phyloP scores from a whole-genome alignment of 257 asterid genomes.

The Plantago major region DNA sequence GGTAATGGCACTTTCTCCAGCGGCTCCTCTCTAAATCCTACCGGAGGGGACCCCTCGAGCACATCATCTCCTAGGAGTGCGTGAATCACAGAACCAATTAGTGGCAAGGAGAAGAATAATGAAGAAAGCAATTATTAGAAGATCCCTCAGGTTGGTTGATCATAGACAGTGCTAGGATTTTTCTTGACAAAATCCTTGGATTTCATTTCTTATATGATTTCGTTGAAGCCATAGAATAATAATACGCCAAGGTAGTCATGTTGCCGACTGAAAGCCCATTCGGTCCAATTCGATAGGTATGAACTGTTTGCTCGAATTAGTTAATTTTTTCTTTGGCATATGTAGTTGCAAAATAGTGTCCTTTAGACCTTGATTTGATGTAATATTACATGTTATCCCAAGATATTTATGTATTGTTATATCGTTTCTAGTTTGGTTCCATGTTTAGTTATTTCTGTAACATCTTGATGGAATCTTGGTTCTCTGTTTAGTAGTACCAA shows the following conservation, averaged over 20 bases:
- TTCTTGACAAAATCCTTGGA: constrained; percentile 5
- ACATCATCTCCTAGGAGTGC: constrained; percentile 52
- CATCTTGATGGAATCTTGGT: too few relatives aligned
- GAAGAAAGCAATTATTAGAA: constrained; percentile 2
- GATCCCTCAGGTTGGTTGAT: constrained; percentile 16
- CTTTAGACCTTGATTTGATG: neutral
- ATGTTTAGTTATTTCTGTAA: neutral
- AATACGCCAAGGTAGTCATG: constrained; percentile 17
- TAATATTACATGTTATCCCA: neutral
- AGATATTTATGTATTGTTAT: neutral
- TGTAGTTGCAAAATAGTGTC: constrained; percentile 4
- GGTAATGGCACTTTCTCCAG: constrained; percentile 36
- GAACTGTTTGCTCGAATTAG: constrained; percentile 7
- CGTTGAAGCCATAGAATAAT: constrained; percentile 21
- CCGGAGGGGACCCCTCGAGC: constrained; percentile 36
- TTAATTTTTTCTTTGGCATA: constrained; percentile 6
- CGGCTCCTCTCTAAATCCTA: constrained; percentile 31
- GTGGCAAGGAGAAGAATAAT: constrained; percentile 21
- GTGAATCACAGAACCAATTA: constrained; percentile 25
- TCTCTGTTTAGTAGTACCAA: too few relatives aligned
- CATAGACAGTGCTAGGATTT: neutral
- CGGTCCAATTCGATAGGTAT: constrained; percentile 8
- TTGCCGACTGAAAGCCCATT: constrained; percentile 7
- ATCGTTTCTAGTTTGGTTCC: constrained; percentile 8
- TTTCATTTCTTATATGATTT: constrained; percentile 7